phyloP scores from a whole-genome alignment of 768 basidiomycete species.

The Candolleomyces efflorescens region DNA sequence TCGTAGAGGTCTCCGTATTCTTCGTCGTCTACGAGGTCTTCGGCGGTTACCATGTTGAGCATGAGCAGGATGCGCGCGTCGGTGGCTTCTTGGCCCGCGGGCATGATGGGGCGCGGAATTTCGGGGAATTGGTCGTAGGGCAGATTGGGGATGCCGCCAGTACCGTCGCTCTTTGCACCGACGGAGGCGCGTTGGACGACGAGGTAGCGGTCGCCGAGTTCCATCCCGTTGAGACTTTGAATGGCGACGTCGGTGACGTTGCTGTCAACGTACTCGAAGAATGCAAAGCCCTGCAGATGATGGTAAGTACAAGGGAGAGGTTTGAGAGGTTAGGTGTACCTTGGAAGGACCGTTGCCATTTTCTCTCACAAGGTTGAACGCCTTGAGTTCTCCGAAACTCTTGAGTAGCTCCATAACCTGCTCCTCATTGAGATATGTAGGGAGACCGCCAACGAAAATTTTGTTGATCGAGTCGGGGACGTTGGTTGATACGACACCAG shows the following conservation, averaged over 20 bases:
- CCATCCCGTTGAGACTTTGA: conserved; percentile 95
- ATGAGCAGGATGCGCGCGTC: conserved; percentile 89
- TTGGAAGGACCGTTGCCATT: conserved; percentile 86
- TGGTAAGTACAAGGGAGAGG: neutral
- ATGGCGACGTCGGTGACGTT: conserved; percentile 92
- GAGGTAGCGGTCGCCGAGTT: conserved; percentile 90
- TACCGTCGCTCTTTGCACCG: conserved; percentile 74
- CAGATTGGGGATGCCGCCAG: conserved; percentile 61
- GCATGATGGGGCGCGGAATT: conserved; percentile 85
- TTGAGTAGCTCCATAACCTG: conserved; percentile 98
- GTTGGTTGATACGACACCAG: conserved; percentile 93
- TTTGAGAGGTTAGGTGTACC: conserved; percentile 43
- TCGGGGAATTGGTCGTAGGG: conserved; percentile 81
- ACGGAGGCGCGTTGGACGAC: conserved; percentile 97
- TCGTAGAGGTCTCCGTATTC: conserved; percentile 95
- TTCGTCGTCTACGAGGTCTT: conserved; percentile 84
- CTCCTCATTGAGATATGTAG: conserved; percentile 94
- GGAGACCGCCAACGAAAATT: conserved; percentile 94
- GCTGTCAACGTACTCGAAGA: conserved; percentile 95
- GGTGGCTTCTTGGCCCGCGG: conserved; percentile 62
- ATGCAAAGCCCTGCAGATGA: conserved; percentile 83
- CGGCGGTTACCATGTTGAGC: conserved; percentile 97
- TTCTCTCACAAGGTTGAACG: conserved; percentile 97
- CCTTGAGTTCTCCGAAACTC: conserved; percentile 95
- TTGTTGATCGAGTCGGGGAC: conserved; percentile 98